These are phyloP conservation scores for Phytophthora rubi DNA, from an alignment of 352 stramenopile genomes.

Conservation along the genomic window DNA sequence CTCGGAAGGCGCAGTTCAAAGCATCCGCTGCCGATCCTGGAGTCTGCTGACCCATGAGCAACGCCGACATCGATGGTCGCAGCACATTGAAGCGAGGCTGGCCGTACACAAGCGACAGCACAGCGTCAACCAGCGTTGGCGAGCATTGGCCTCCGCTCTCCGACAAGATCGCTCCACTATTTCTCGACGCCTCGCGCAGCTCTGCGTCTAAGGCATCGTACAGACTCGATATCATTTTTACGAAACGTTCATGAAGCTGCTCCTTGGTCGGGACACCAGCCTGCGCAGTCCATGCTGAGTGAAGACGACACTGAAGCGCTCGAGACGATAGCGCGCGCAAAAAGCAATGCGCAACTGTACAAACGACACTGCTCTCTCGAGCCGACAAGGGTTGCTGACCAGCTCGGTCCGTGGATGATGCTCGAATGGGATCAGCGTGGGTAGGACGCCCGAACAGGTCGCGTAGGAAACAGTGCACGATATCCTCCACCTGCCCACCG, in stretches of 20 bases:
- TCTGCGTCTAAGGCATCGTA: neutral
- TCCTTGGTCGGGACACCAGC: neutral
- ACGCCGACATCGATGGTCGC: neutral
- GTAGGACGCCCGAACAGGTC: neutral
- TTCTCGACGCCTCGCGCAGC: neutral
- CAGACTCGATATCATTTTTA: neutral
- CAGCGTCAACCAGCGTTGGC: neutral
- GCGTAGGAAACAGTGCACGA: neutral
- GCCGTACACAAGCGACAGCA: neutral
- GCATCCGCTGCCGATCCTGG: neutral
- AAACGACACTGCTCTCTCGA: neutral
- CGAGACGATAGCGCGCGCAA: neutral
- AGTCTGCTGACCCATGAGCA: neutral
- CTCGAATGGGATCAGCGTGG: neutral
- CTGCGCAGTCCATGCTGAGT: neutral
- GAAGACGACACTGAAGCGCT: neutral
- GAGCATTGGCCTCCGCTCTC: neutral
- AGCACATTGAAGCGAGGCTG: neutral
- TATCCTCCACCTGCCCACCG: neutral
- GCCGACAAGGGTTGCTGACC: neutral
- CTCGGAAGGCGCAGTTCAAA: neutral
- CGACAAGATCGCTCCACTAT: neutral
- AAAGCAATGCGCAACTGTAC: neutral
- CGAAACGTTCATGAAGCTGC: neutral
- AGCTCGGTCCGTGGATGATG: neutral